Conservation (phyloP, 23 red algal species). For the Gracilaria gracilis region DNA sequence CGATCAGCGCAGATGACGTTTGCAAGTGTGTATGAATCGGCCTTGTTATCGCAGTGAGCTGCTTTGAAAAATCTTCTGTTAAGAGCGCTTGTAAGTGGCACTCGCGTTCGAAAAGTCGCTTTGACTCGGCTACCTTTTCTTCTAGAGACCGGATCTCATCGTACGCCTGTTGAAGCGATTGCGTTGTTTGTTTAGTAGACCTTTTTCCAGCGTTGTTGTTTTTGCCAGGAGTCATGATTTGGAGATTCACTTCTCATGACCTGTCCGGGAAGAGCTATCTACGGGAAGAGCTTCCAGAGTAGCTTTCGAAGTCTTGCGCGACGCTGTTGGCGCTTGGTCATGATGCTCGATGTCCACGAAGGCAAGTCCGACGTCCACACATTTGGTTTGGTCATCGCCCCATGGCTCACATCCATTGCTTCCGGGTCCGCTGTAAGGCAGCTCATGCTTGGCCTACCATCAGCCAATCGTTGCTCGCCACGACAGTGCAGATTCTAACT, state of each 20-base stretch:
- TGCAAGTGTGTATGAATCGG: not conserved
- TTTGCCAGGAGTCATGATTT: not conserved
- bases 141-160: not conserved
- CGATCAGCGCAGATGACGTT: not conserved
- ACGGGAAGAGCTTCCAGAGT: too few relatives aligned
- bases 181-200: not conserved
- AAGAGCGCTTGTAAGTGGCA: not conserved
- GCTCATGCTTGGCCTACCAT: too few relatives aligned
- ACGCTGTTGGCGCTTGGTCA: not conserved
- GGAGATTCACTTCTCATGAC: not conserved
- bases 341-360: not conserved
- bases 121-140: not conserved
- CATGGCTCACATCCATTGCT: not conserved
- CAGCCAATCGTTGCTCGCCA: not conserved
- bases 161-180: not conserved
- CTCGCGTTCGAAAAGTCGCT: slow-evolving; percentile 23
- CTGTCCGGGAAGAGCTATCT: too few relatives aligned
- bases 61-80: not conserved
- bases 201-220: not conserved
- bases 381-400: not conserved
- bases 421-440: too few relatives aligned
- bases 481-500: not conserved
- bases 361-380: not conserved
- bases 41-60: not conserved
- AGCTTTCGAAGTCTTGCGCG: not conserved